phyloP scores from a whole-genome alignment of 805 yeast species.

The Monosporozyma servazzii region DNA sequence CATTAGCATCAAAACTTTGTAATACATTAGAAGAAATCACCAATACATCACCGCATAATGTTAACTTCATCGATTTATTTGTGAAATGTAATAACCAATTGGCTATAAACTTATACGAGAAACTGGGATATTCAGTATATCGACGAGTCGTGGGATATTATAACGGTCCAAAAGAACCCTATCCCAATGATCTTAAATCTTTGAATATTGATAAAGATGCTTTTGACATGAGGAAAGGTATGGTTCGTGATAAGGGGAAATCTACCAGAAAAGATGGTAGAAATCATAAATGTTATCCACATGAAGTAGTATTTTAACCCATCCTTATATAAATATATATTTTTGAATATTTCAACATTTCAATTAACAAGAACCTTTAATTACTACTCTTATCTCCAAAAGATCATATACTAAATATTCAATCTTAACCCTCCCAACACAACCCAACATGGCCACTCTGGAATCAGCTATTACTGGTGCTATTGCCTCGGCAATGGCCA shows the following conservation, averaged over 20 bases:
- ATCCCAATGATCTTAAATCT: slow-evolving; percentile 33
- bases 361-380: too few relatives aligned
- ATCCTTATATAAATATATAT: background rate
- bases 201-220: slow-evolving; percentile 72
- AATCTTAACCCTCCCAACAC: background rate
- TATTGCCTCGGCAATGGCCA: slow-evolving; percentile 71
- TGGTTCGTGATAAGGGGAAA: slow-evolving; percentile 45
- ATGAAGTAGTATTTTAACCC: slow-evolving; percentile 50
- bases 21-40: slow-evolving; percentile 63
- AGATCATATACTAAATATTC: too few relatives aligned
- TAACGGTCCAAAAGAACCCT: slow-evolving; percentile 43
- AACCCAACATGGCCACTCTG: slow-evolving; percentile 36
- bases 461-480: slow-evolving; percentile 81
- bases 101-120: slow-evolving; percentile 77
- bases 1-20: slow-evolving; percentile 76
- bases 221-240: slow-evolving; percentile 69
- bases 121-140: slow-evolving; percentile 74
- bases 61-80: slow-evolving; percentile 82
- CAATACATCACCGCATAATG: slow-evolving; percentile 66
- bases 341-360: too few relatives aligned
- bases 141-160: slow-evolving; percentile 88
- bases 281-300: slow-evolving; percentile 50
- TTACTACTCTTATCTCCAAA: background rate
- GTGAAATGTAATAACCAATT: slow-evolving; percentile 77
- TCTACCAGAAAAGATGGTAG: slow-evolving; percentile 56